Percentiles rank a stretch among this genome's conserved stretches.
These are phyloP conservation scores for Hysterium pulicare DNA, from an alignment of 2,329 filamentous ascomycete genomes.

Conservation along the genomic window DNA sequence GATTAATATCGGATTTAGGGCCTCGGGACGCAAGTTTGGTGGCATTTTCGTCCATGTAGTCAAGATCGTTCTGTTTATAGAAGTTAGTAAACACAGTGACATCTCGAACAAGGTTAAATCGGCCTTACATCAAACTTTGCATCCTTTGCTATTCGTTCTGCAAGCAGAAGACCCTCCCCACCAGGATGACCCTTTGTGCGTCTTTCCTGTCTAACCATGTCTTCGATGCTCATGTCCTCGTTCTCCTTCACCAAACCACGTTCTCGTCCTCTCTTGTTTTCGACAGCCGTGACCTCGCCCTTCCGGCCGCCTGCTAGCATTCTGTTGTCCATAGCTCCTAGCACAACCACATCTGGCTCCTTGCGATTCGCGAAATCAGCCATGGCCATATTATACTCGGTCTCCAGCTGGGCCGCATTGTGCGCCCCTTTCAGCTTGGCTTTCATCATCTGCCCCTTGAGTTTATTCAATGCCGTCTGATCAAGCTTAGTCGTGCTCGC, in stretches of 20 bases:
- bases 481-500: constrained; percentile 57
- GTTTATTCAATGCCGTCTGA: constrained; percentile 76
- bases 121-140: constrained; percentile 68
- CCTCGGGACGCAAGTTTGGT: constrained; percentile 81
- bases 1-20: constrained; percentile 80
- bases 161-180: constrained; percentile 77
- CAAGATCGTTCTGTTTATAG: constrained; percentile 65
- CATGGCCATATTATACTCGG: constrained; percentile 75
- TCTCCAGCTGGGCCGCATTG: constrained; percentile 72
- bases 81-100: constrained; percentile 1
- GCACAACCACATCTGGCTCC: constrained; percentile 68
- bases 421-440: constrained; percentile 79
- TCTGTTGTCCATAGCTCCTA: constrained; percentile 85
- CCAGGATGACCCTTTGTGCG: constrained; percentile 74
- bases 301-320: constrained; percentile 75
- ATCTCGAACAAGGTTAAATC: neutral
- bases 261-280: constrained; percentile 78
- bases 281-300: constrained; percentile 72
- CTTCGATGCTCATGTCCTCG: constrained; percentile 91
- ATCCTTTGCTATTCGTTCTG: constrained; percentile 92
- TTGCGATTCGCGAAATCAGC: constrained; percentile 57
- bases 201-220: constrained; percentile 94
- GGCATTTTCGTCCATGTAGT: constrained; percentile 98
- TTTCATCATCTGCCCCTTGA: constrained; percentile 94
- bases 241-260: constrained; percentile 85